Evolutionary conservation across 2,329 filamentous ascomycete species (phyloP), one percentile per base, ranked within the genome.

Genomic region (Sporothrix globosa): DNA sequence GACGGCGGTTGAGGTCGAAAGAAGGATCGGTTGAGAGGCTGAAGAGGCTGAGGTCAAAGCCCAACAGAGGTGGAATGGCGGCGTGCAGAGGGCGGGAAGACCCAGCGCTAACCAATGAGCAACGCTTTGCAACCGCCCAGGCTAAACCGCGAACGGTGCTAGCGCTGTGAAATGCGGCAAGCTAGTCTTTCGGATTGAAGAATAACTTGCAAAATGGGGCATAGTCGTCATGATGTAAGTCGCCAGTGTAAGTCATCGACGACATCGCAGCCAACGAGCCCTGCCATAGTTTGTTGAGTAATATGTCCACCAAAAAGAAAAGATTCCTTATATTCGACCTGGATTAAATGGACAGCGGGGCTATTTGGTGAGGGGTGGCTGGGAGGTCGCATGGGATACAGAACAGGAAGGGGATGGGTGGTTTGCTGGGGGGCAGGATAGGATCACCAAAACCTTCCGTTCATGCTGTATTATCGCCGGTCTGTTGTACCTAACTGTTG

Each of bases 91-190:
- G 21, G 52, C 66, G 66, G 52, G 66, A 68, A 19, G 67, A 52
- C 27, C 54, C 67, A 52, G 48, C 44, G 50, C 30, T 27, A 48
- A 46, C 73, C 74, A 73, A 73, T 73, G 48, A 67, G 69, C 72
- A 54, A 44, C 60, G 60, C 6, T 21, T 71, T 74, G 66, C 71
- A 75, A 50, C 73, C 74, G 73, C 74, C 74, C 39, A 71, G 65
- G 21, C 34, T 63, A 63, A 46, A 14, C 27, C 21, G 56, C 7
- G 10, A 39, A 14, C n/a, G 39, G 60, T 48, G 58, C 50, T 54
- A 69, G 58, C 39, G 68, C 34, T 53, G 3, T 48, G 50, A 2
- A 56, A 48, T 56, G 46, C 19, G 48, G 56, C 21, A 13, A 21
- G 56, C 34, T 30, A 30, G 54, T n/a, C 11, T 21, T 44, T 54